Percentiles rank a stretch among this genome's conserved stretches.
These are phyloP conservation scores for Myriosclerotinia duriaeana DNA, from an alignment of 2,329 filamentous ascomycete genomes.

Conservation along the genomic window DNA sequence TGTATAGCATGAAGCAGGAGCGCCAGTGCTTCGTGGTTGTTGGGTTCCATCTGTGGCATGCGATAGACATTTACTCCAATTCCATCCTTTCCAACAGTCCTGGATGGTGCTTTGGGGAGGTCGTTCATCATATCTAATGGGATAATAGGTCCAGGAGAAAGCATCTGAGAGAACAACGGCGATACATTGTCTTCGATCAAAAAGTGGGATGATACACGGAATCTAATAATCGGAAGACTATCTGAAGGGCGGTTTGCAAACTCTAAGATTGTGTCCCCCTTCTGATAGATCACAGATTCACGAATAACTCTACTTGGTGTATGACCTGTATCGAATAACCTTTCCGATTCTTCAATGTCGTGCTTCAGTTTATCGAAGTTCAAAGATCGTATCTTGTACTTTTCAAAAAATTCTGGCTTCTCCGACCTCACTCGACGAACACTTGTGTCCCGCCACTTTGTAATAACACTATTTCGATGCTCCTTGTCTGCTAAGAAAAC, in stretches of 20 bases:
- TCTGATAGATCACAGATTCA: constrained; percentile 47
- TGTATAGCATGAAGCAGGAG: constrained; percentile 54
- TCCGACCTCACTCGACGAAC: constrained; percentile 47
- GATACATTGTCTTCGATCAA: constrained; percentile 49
- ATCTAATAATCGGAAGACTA: constrained; percentile 46
- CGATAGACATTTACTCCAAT: constrained; percentile 49
- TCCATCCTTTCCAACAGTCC: constrained; percentile 47
- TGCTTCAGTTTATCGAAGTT: constrained; percentile 49
- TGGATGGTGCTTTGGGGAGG: constrained; percentile 38
- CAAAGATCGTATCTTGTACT: constrained; percentile 50
- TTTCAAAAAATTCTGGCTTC: constrained; percentile 47
- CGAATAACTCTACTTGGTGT: constrained; percentile 44
- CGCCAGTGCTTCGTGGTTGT: constrained; percentile 46
- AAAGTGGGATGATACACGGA: constrained; percentile 53
- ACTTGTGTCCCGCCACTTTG: constrained; percentile 49
- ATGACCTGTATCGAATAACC: constrained; percentile 47
- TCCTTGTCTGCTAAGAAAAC: constrained; percentile 46
- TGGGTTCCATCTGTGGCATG: constrained; percentile 53
- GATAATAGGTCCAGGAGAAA: constrained; percentile 36
- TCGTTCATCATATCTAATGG: constrained; percentile 32
- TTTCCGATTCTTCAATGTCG: constrained; percentile 45
- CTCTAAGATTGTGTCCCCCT: constrained; percentile 53
- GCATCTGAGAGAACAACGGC: constrained; percentile 52
- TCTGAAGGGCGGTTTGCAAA: constrained; percentile 48
- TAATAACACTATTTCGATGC: constrained; percentile 47